These are phyloP conservation scores for Spergularia marina DNA, from an alignment of 148 eudicot species.

Conservation along the genomic window DNA sequence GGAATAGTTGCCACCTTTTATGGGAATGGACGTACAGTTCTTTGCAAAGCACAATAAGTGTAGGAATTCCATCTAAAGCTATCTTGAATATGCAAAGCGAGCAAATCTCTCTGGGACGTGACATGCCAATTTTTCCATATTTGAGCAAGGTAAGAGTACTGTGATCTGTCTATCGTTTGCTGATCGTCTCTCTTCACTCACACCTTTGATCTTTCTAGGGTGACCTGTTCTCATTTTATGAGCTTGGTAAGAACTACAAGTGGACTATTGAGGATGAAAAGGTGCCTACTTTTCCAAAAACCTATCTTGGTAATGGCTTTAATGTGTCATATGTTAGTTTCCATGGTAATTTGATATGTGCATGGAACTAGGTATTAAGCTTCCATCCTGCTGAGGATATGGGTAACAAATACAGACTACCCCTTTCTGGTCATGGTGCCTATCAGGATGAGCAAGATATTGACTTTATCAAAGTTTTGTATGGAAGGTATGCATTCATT, in stretches of 20 bases:
- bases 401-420: slow-evolving; percentile 21
- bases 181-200: slow-evolving; percentile 23
- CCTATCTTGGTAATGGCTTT: neutral
- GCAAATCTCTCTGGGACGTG: slow-evolving; percentile 62
- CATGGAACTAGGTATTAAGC: slow-evolving; percentile 48
- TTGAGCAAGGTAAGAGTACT: slow-evolving; percentile 49
- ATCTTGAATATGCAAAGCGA: slow-evolving; percentile 72
- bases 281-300: slow-evolving; percentile 23
- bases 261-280: slow-evolving; percentile 66
- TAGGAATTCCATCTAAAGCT: slow-evolving; percentile 69
- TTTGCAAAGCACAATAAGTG: slow-evolving; percentile 64
- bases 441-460: slow-evolving; percentile 34
- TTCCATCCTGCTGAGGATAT: slow-evolving; percentile 37
- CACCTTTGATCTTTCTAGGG: slow-evolving; percentile 42
- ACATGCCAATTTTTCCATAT: slow-evolving; percentile 70
- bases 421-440: slow-evolving; percentile 16
- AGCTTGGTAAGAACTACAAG: slow-evolving; percentile 66
- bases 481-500: slow-evolving; percentile 47
- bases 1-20: slow-evolving; percentile 56
- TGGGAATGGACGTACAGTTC: slow-evolving; percentile 46
- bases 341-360: slow-evolving; percentile 11
- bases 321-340: slow-evolving; percentile 1
- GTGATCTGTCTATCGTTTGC: slow-evolving; percentile 3
- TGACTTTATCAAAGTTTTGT: slow-evolving; percentile 47
- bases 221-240: slow-evolving; percentile 82